phyloP scores from a whole-genome alignment of 495 filamentous ascomycete genomes.

The Penicillium diatomitis region DNA sequence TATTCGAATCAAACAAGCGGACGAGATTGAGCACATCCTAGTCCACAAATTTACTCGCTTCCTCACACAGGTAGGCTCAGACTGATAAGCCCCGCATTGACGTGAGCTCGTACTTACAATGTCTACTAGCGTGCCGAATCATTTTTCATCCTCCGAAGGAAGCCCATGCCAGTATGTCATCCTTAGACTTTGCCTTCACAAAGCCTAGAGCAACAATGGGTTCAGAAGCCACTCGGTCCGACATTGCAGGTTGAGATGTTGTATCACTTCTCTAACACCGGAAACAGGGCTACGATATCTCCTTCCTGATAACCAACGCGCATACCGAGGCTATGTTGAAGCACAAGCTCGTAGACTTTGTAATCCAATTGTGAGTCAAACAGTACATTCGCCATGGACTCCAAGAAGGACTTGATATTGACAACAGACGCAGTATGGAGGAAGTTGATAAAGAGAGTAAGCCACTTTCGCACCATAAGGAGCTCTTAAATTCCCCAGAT shows the following conservation, averaged over 20 bases:
- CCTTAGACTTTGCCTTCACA: too few species aligned
- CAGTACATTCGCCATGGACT: neutral
- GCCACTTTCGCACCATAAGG: neutral
- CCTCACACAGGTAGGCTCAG: slow-evolving; percentile 56
- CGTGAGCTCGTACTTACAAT: neutral
- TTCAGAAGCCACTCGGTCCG: too few species aligned
- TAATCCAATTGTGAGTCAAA: slow-evolving; percentile 63
- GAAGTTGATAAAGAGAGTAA: slow-evolving; percentile 96
- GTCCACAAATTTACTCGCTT: slow-evolving; percentile 98
- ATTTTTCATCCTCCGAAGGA: slow-evolving; percentile 92
- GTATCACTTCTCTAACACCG: neutral
- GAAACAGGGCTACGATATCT: slow-evolving; percentile 89
- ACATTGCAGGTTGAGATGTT: too few species aligned
- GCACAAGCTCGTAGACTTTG: slow-evolving; percentile 97
- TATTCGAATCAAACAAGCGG: slow-evolving; percentile 98
- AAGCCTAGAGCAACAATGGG: too few species aligned
- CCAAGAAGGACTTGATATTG: neutral
- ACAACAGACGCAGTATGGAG: slow-evolving; percentile 53
- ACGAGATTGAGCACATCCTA: slow-evolving; percentile 91
- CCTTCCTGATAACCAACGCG: slow-evolving; percentile 95
- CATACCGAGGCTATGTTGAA: slow-evolving; percentile 98
- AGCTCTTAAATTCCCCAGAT: neutral
- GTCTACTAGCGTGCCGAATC: slow-evolving; percentile 61
- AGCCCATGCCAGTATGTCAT: slow-evolving; percentile 73
- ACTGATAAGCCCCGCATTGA: neutral